A percentile compares a stretch with the other conserved stretches of the same genome.
Evolutionary conservation across 257 asterid species (phyloP).

Genomic region (Przewalskia tangutica): DNA sequence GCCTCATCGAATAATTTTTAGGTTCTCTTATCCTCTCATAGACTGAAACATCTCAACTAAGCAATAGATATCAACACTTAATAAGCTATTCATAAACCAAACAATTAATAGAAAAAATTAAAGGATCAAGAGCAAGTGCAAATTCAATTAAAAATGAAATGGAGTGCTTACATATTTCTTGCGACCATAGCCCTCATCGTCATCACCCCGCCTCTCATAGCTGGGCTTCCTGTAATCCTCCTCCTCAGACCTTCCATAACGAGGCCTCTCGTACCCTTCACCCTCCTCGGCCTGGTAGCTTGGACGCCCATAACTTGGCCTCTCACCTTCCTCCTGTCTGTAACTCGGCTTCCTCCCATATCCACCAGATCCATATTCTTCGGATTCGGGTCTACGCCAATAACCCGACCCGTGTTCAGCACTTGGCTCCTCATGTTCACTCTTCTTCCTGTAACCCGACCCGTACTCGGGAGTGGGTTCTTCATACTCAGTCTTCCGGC

Average conservation of each 20-base stretch:
- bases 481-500: constrained; percentile 18
- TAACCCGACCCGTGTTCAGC: constrained; percentile 18
- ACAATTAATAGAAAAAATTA: neutral
- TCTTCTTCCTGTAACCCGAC: constrained; percentile 17
- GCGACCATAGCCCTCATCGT: constrained; percentile 44
- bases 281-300: constrained; percentile 11
- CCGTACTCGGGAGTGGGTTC: constrained; percentile 3
- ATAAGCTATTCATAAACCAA: neutral
- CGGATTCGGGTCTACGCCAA: neutral
- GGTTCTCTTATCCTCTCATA: neutral
- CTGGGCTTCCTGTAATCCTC: constrained; percentile 43
- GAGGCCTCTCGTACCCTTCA: constrained; percentile 3
- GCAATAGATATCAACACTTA: neutral
- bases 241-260: constrained; percentile 24
- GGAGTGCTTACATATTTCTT: constrained; percentile 55
- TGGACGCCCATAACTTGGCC: constrained; percentile 10
- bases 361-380: constrained; percentile 10
- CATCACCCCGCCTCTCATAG: constrained; percentile 42
- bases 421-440: constrained; percentile 12
- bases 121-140: neutral
- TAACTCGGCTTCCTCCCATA: constrained; percentile 18
- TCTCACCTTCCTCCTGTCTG: constrained; percentile 15
- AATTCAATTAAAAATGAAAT: neutral
- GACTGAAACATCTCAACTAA: neutral
- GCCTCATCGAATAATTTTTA: neutral